Base-by-base conservation (phyloP, 345 rosid species). In the Lepidium aucheri region DNA sequence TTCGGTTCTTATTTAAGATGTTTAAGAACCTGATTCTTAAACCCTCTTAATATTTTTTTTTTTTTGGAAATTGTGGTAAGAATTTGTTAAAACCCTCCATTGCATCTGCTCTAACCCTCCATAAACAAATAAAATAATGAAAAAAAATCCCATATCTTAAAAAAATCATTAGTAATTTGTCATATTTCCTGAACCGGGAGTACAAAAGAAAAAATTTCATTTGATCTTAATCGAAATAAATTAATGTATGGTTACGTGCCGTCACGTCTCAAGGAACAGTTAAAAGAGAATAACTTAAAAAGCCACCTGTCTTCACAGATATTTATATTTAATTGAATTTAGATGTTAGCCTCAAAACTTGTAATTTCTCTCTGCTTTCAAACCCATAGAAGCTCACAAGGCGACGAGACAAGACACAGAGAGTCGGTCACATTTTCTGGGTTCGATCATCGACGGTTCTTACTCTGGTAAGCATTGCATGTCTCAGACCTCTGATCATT, bases 201-300 rank as follows among this genome's bases (percentile, higher is more conserved):
- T 26, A 26, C 30, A 26, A 26, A 26, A 26, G 0, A 26, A 26
- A 24, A 2, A 2, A 24, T 1, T 1, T 20, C 22, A 26, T 26
- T 26, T 26, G 30, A 2, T 26, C 5, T 26, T 26, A 4, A 24
- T 24, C 4, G 26, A 24, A 28, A 34, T 33, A 40, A 41, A 26
- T 42, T 50, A 8, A 3, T 11, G 16, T 32, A 17, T 33, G 15
- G 33, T 46, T 53, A 67, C 77, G 73, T 67, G 77, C 77, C 73
- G 63, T 74, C 77, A 74, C 73, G 77, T 66, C 68, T 59, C 73
- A 15, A 60, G 32, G 32, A 74, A 67, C 9, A 61, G 59, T 51
- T 33, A 40, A 53, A 47, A 57, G 65, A 65, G 36, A 60, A 2
- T 40, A 62, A 50, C 7, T 3, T 1, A 28, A 16, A 53, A 66